A percentile compares a stretch with the other conserved stretches of the same genome.
phyloP scores from a whole-genome alignment of 371 early-diverging fungal genomes.

The Mucor plumbeus region DNA sequence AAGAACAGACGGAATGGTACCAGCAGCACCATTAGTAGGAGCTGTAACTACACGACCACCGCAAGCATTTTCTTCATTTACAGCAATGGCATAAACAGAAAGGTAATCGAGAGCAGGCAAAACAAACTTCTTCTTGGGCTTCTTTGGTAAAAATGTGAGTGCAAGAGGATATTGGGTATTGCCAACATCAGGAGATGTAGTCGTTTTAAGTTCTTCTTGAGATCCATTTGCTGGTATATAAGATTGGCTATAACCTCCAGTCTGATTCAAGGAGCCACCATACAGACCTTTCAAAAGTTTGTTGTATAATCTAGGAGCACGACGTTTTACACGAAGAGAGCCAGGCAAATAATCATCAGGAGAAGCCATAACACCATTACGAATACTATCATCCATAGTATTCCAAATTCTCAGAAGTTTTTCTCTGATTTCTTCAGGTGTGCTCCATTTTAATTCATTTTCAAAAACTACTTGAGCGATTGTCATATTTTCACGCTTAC shows the following conservation, averaged over 20 bases:
- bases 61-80: constrained; percentile 97
- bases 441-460: constrained; percentile 92
- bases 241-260: constrained; percentile 31
- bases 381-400: constrained; percentile 93
- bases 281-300: constrained; percentile 85
- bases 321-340: constrained; percentile 79
- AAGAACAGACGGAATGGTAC: constrained; percentile 90
- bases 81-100: constrained; percentile 94
- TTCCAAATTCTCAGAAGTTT: constrained; percentile 86
- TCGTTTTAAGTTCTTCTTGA: constrained; percentile 2
- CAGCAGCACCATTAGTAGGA: constrained; percentile 94
- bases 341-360: constrained; percentile 77
- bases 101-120: constrained; percentile 89
- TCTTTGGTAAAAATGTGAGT: constrained; percentile 46
- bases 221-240: constrained; percentile 24
- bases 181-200: background rate
- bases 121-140: constrained; percentile 51
- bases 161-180: constrained; percentile 39
- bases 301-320: constrained; percentile 88
- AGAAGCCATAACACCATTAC: constrained; percentile 67
- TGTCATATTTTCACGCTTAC: constrained; percentile 82
- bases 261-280: constrained; percentile 39
- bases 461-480: constrained; percentile 96
- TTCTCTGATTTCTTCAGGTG: constrained; percentile 76
- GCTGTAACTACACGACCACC: constrained; percentile 95